These are phyloP conservation scores for Solanum chacoense DNA, from an alignment of 305 asterid genomes.

Conservation along the genomic window DNA sequence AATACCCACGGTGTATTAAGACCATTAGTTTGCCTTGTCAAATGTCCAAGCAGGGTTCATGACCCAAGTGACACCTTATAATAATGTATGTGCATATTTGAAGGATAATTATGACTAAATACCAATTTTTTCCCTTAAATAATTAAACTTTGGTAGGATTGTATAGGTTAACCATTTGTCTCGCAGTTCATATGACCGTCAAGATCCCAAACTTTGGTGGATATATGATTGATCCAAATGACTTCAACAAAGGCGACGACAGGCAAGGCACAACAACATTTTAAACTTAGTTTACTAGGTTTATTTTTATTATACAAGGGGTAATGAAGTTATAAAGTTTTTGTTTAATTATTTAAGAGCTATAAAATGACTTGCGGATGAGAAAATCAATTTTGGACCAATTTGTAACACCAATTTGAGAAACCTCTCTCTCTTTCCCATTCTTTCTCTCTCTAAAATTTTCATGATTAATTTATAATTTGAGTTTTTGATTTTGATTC, in stretches of 20 bases:
- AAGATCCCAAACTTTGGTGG: not conserved
- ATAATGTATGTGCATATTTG: not conserved
- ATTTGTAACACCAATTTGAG: not conserved
- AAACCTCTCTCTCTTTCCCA: not conserved
- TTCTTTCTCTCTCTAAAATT: not conserved
- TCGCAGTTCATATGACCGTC: too few species aligned
- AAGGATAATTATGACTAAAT: not conserved
- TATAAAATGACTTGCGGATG: not conserved
- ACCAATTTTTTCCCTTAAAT: too few species aligned
- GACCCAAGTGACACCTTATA: not conserved
- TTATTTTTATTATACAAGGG: too few species aligned
- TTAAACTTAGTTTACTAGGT: too few species aligned
- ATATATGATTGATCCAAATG: too few species aligned
- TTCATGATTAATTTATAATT: not conserved
- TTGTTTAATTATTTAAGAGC: too few species aligned
- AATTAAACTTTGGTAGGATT: not conserved
- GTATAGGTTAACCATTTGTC: not conserved
- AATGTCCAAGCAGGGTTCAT: not conserved
- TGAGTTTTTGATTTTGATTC: not conserved
- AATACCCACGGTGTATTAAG: not conserved
- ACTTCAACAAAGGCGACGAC: too few species aligned
- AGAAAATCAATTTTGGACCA: not conserved
- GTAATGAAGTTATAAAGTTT: too few species aligned
- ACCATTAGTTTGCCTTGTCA: not conserved
- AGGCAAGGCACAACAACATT: too few species aligned